Base-by-base conservation (phyloP, 202 grass and related monocot genomes). In the Schoenoplectus tabernaemontani region DNA sequence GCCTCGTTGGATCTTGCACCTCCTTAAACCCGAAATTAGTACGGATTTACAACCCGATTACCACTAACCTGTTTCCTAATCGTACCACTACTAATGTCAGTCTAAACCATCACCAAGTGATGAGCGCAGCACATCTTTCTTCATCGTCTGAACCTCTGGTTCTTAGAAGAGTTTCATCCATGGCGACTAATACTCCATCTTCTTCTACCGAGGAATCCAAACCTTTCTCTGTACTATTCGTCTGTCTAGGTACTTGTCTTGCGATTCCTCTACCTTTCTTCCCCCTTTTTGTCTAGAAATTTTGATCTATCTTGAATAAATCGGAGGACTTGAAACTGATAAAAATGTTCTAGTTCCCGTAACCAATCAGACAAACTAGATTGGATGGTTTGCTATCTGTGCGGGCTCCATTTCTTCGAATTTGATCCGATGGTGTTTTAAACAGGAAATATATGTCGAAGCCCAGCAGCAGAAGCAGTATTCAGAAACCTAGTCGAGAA, bases 391-490 rank as follows among this genome's bases (percentile, higher is more conserved):
- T 50, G 43, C 5, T 71, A 19, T 61, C 26, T 1, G 23, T 44
- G 26, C 9, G 28, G 28, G 28, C 1, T 2, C 42, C 16, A 5
- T 59, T 61, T 9, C n/a, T 47, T 62, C 8, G 4, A 50, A 39
- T 58, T 59, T 63, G 36, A 15, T 34, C 43, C 88, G 51, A 79
- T 84, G 56, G 71, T 28, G 79, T 10, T 28, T 82, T 58, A 60
- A 15, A 41, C 73, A 98, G 91, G 95, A 13, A 98, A 98, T 85
- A 98, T 98, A 59, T 98, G 95, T 78, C 88, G 95, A 59, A 98
- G 95, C 80, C 91, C 95, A 37, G 91, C 95, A 0, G 91, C 91
- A n/a, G 95, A 98, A 80, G 95, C 95, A 34, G 89, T 98, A 66
- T 94, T 94, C 81, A 87, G 83, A 51, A 85, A 83, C 46, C 84